Percentiles rank a stretch among this genome's conserved stretches.
Evolutionary conservation across 148 eudicot species (phyloP).

Genomic region (Cornus florida): DNA sequence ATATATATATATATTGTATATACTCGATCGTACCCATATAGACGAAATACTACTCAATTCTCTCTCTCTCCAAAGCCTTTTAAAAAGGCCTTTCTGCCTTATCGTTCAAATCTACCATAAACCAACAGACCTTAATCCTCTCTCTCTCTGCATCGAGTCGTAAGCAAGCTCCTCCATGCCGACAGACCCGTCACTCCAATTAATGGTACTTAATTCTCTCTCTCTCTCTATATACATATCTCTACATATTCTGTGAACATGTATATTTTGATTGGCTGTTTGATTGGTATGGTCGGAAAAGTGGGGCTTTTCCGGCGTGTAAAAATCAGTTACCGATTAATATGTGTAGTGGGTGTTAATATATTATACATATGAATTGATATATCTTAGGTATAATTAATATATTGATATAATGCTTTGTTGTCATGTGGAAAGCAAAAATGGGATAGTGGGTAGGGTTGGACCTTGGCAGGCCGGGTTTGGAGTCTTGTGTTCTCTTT

Average conservation of each 20-base stretch:
- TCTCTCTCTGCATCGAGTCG: background rate
- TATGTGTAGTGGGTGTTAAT: background rate
- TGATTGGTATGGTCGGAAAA: background rate
- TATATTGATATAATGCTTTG: background rate
- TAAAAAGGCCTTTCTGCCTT: background rate
- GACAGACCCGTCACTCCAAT: background rate
- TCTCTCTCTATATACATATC: background rate
- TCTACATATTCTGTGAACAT: background rate
- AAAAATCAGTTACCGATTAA: background rate
- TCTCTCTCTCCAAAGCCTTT: background rate
- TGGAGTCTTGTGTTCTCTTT: background rate
- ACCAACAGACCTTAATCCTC: background rate
- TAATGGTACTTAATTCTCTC: slow-evolving; percentile 9
- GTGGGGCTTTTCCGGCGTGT: background rate
- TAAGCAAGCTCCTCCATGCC: background rate
- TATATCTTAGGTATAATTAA: no score
- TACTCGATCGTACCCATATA: background rate
- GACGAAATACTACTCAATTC: background rate
- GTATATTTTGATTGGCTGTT: background rate
- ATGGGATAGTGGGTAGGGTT: background rate
- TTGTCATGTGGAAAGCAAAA: background rate
- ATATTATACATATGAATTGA: background rate
- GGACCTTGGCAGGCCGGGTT: no score
- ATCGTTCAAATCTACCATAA: background rate
- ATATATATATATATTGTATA: background rate